A percentile compares a stretch with the other conserved stretches of the same genome.
Conservation (phyloP, 495 filamentous ascomycete species). For the Ramalina intermedia region DNA sequence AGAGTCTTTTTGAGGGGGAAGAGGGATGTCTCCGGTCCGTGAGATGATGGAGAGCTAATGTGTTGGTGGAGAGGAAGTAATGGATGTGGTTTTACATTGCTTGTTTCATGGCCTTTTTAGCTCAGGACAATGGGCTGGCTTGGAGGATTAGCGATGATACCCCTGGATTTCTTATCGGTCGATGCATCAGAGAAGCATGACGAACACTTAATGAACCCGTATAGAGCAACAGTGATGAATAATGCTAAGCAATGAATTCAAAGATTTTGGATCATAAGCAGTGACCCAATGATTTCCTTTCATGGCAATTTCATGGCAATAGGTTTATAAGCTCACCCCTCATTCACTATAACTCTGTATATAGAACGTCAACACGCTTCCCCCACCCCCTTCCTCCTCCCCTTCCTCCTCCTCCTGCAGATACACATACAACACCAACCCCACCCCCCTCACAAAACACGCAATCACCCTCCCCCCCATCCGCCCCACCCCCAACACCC, state of each 20-base stretch:
- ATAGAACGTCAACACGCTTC: background rate
- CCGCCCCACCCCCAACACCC: constrained; percentile 76
- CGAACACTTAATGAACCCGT: too few species aligned
- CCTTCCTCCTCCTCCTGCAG: background rate
- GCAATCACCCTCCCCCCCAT: constrained; percentile 84
- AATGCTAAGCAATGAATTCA: too few species aligned
- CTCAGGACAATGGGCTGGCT: background rate
- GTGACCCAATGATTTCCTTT: too few species aligned
- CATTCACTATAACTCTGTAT: background rate
- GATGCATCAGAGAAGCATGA: too few species aligned
- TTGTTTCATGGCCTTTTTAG: background rate
- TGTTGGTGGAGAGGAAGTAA: background rate
- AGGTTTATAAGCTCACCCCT: background rate
- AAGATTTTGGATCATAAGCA: too few species aligned
- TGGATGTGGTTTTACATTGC: background rate
- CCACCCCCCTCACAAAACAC: background rate
- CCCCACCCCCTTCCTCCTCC: background rate
- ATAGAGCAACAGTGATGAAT: too few species aligned
- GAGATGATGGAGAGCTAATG: background rate
- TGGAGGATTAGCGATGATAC: background rate
- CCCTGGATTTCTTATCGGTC: constrained; percentile 8
- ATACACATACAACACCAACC: constrained; percentile 33
- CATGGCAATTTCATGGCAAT: too few species aligned
- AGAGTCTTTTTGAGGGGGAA: constrained; percentile 12
- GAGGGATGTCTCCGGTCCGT: background rate